Evolutionary conservation across 2,329 filamentous ascomycete species (phyloP).

Genomic region (Penicillium janthinellum): DNA sequence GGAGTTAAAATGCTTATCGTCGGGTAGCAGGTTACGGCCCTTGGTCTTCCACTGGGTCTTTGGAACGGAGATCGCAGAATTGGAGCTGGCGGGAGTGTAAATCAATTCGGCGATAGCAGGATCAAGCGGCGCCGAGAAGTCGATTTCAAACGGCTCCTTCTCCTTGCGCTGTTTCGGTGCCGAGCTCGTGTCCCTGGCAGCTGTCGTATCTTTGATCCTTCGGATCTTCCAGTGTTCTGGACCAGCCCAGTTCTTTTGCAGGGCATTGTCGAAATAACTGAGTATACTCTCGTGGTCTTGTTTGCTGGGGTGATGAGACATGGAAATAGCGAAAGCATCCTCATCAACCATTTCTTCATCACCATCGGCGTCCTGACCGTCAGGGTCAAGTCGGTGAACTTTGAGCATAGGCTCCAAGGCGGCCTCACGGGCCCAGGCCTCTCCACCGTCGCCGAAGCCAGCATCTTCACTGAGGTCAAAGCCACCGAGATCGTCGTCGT

Average conservation of each 20-base stretch:
- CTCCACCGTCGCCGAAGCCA: constrained; percentile 92
- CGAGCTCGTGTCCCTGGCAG: constrained; percentile 47
- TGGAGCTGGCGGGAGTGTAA: constrained; percentile 78
- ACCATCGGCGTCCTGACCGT: constrained; percentile 57
- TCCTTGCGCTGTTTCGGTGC: constrained; percentile 74
- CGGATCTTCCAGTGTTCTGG: constrained; percentile 99
- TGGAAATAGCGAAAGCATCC: constrained; percentile 76
- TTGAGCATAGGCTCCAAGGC: constrained; percentile 84
- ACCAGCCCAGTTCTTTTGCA: constrained; percentile 96
- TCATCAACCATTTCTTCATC: constrained; percentile 63
- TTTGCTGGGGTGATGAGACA: constrained; percentile 70
- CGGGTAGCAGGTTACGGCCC: constrained; percentile 86
- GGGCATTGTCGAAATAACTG: constrained; percentile 94
- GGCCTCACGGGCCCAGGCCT: constrained; percentile 91
- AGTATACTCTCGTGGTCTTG: constrained; percentile 86
- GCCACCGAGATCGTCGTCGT: constrained; percentile 75
- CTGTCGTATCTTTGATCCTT: constrained; percentile 78
- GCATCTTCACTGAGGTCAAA: constrained; percentile 71
- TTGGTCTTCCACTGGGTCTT: constrained; percentile 97
- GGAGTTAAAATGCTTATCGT: constrained; percentile 98
- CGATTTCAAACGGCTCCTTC: constrained; percentile 93
- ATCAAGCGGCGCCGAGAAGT: constrained; percentile 78
- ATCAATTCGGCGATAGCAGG: constrained; percentile 71
- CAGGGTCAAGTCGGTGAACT: constrained; percentile 61
- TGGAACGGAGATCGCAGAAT: constrained; percentile 78